A percentile compares a stretch with the other conserved stretches of the same genome.
Evolutionary conservation across 1,284 basidiomycete species (phyloP).

Genomic region (Grifola frondosa): DNA sequence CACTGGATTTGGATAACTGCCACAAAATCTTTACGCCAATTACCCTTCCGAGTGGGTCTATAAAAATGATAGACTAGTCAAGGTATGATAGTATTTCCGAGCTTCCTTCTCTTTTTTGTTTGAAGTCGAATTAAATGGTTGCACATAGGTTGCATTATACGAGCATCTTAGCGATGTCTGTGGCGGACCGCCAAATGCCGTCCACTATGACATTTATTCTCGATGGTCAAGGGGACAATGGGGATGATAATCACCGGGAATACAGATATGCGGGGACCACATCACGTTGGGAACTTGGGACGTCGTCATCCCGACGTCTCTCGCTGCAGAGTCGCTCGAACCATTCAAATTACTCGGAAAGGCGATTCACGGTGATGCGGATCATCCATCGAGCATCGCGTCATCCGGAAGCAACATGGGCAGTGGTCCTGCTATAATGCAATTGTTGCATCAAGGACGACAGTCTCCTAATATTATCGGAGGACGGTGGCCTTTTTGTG

Average conservation of each 20-base stretch:
- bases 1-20: no score
- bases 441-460: conserved; percentile 85
- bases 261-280: conserved; percentile 73
- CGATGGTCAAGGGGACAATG: conserved; percentile 78
- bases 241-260: conserved; percentile 95
- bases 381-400: conserved; percentile 1
- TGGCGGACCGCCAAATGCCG: conserved; percentile 72
- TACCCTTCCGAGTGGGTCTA: conserved; percentile 19
- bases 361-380: conserved; percentile 44
- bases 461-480: conserved; percentile 78
- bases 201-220: conserved; percentile 70
- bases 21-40: conserved; percentile 14
- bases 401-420: no score
- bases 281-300: conserved; percentile 85
- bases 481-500: conserved; percentile 58
- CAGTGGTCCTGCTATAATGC: conserved; percentile 64
- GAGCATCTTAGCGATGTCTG: conserved; percentile 72
- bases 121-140: conserved; percentile 24
- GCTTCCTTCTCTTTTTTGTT: neutral
- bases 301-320: conserved; percentile 55
- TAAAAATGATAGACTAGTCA: conserved; percentile 22
- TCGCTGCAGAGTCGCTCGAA: conserved; percentile 42
- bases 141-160: conserved; percentile 74
- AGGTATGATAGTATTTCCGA: conserved; percentile 16
- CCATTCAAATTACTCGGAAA: conserved; percentile 55